Evolutionary conservation across 805 yeast species (phyloP), one percentile per base, ranked within the genome.

Genomic region (Wickerhamiella siamensis): DNA sequence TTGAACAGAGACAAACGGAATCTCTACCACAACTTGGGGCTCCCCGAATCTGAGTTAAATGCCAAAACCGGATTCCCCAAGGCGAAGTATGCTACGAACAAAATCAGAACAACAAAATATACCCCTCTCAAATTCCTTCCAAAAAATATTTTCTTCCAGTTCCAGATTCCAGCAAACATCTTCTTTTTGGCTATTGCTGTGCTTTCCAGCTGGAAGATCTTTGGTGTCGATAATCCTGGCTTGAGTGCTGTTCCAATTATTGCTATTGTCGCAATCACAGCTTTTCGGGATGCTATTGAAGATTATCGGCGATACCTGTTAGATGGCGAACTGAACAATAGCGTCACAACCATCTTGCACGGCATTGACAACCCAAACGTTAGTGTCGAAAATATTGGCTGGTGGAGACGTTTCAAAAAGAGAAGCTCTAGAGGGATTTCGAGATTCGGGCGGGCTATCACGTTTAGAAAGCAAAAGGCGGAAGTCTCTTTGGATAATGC

Each of bases 31-130:
- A 74, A 75, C 53, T 56, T 64, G 44, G 66, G 63, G 5, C 57
- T 75, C 33, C 79, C 80, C 1, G 58, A 54, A 4, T 56, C 62
- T 17, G 63, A 64, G 60, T 48, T 51, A 5, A 64, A 69, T 43
- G 86, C 91, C 1, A 73, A 69, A 18, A 70, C 76, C 1, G 78
- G 79, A 12, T 69, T 71, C 31, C 82, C 88, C 1, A 55, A 53
- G 16, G 66, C 68, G 0, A 57, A 60, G n/a, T 88, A 81, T 56
- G 76, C 93, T 9, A 71, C 95, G 53, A 88, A 88, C 66, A 87
- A 91, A 60, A 83, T 91, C 51, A 75, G 96, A 65, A 86, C 97
- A 0, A 84, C 98, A 2, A 88, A 84, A 64, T 88, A 88, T 61
- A 88, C 96, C 2, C 95, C 97, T 4, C 57, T 91, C 36, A 67